Base-by-base conservation (phyloP, 352 stramenopile genomes). In the Phytophthora idaei region DNA sequence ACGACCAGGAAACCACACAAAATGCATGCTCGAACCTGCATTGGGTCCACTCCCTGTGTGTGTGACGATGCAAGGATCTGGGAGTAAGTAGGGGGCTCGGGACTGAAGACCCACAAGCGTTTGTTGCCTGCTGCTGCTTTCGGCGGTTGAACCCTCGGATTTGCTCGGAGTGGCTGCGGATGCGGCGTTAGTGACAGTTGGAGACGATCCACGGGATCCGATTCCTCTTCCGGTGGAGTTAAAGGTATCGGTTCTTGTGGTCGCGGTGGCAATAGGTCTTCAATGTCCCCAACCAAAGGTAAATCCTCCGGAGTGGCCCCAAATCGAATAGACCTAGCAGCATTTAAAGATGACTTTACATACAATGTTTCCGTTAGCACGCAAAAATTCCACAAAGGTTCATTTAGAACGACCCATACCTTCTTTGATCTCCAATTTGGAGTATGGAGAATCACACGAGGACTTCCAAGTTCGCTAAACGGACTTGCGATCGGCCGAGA, bases 181-280 rank as follows among this genome's bases (percentile, higher is more conserved):
- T 83, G 75, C 12, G 82, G 82, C 6, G 79, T 91, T 25, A 84
- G 54, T 10, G 81, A 89, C 14, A 88, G 34, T 0, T 67, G 31
- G 3, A 76, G 34, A 25, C 37, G 47, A 46, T 92, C 79, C 15
- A 83, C 58, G 2, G 67, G 70, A 25, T 81, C 57, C 3, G 78
- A 83, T 44, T 90, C 81, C 75, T 92, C 81, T n/a, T 74, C 41
- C 45, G 15, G 50, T n/a, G 56, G 58, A 31, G 67, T 62, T 37
- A 65, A 59, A 10, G 42, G 47, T 5, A 54, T 46, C 21, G 57
- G 41, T 36, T 71, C 53, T 61, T 77, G 70, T 9, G 81, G 85
- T 21, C 71, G 70, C 7, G 80, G 80, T 21, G 81, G 71, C 5
- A 93, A 49, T 21, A 94, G 29, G 36, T 93, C 85, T 56, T 92